A percentile compares a stretch with the other conserved stretches of the same genome.
phyloP scores from a whole-genome alignment of 2,329 filamentous ascomycete genomes.

The Capronia coronata region DNA sequence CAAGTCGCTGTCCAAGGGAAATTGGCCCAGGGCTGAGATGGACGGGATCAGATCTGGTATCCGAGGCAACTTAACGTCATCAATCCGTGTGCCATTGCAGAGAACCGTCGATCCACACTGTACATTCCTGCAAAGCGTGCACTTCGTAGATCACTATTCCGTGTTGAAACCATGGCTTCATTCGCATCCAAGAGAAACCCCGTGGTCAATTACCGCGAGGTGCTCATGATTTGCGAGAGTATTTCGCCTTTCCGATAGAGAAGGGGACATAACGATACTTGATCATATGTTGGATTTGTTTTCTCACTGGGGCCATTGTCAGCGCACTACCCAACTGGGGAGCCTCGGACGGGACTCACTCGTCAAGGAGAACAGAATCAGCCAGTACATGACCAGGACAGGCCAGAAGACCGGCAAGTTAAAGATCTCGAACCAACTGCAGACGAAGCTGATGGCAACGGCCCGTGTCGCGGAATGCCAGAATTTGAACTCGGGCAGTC shows the following conservation, averaged over 20 bases:
- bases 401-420: conserved; percentile 99
- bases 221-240: conserved; percentile 38
- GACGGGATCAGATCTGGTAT: background rate
- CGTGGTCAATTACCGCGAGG: background rate
- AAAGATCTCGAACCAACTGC: conserved; percentile 90
- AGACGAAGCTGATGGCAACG: conserved; percentile 72
- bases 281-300: conserved; percentile 99
- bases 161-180: background rate
- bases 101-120: background rate
- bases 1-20: conserved; percentile 7
- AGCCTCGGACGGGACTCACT: conserved; percentile 55
- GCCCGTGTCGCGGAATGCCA: conserved; percentile 94
- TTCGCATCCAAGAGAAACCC: background rate
- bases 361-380: conserved; percentile 90
- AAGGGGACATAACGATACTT: conserved; percentile 98
- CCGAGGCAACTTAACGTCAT: background rate
- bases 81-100: background rate
- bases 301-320: conserved; percentile 63
- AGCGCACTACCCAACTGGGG: conserved; percentile 1
- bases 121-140: conserved; percentile 6
- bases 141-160: background rate
- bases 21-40: background rate
- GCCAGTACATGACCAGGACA: conserved; percentile 95
- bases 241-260: conserved; percentile 80
- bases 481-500: conserved; percentile 98